phyloP scores from a whole-genome alignment of 768 basidiomycete species.

The Cantharellus cinnabarinus region DNA sequence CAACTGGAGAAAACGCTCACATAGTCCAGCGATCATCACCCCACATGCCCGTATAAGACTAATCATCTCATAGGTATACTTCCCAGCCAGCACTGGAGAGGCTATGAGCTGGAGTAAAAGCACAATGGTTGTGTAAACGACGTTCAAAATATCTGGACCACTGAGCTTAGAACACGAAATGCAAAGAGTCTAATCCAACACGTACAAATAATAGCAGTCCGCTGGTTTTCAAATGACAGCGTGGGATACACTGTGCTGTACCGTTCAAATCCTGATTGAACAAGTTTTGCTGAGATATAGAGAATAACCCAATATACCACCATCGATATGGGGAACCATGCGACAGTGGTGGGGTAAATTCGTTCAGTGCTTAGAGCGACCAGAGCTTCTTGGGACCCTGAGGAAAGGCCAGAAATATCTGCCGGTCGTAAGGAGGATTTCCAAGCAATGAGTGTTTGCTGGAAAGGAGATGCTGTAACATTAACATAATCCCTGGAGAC shows the following conservation, averaged over 20 bases:
- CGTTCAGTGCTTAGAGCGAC: background rate
- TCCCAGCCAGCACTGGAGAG: background rate
- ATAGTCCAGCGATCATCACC: no score
- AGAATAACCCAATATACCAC: background rate
- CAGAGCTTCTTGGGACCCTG: background rate
- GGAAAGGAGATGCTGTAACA: background rate
- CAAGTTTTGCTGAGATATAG: background rate
- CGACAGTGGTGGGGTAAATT: background rate
- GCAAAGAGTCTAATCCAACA: background rate
- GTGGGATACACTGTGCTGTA: background rate
- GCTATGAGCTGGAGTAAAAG: background rate
- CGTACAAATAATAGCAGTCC: background rate
- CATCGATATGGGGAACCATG: background rate
- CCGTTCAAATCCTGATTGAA: background rate
- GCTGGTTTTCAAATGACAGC: background rate
- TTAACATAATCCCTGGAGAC: background rate
- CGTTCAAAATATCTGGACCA: background rate
- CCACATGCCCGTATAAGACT: no score
- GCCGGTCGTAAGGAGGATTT: background rate
- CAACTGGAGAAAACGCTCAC: background rate
- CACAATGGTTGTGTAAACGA: background rate
- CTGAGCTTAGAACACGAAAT: background rate
- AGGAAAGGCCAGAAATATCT: background rate
- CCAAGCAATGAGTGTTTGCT: background rate
- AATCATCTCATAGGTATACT: background rate